Percentiles rank a stretch among this genome's conserved stretches.
Conservation (phyloP, 345 rosid genomes). For the Nasturtium officinale region DNA sequence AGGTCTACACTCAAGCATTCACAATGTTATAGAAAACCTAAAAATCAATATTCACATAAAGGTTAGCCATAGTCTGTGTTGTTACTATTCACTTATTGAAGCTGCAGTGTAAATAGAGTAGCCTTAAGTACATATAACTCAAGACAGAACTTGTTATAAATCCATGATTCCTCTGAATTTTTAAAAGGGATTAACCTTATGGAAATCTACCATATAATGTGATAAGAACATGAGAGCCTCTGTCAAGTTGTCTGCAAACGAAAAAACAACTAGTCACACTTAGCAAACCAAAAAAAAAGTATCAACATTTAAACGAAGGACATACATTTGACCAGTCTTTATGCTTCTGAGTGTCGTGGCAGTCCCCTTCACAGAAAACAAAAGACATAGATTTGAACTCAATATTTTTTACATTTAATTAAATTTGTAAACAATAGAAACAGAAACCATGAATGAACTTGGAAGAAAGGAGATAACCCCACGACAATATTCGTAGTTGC, state of each 20-base stretch:
- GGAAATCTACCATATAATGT: conserved; percentile 84
- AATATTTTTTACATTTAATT: not conserved
- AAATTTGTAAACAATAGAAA: not conserved
- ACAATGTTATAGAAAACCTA: conserved; percentile 55
- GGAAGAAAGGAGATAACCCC: conserved; percentile 40
- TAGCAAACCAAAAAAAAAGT: conserved; percentile 3
- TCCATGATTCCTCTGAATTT: not conserved
- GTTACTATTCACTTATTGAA: not conserved
- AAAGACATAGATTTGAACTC: conserved; percentile 1
- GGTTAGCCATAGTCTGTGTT: not conserved
- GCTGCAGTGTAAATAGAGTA: not conserved
- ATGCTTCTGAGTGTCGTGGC: conserved; percentile 61
- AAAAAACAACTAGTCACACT: not conserved
- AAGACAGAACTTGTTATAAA: not conserved
- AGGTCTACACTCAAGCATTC: not conserved
- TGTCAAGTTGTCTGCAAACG: conserved; percentile 69
- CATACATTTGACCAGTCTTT: no score
- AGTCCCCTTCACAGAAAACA: conserved; percentile 63
- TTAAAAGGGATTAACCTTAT: conserved; percentile 59
- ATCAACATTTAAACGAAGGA: no score
- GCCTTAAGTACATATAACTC: not conserved
- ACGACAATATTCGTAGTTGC: conserved; percentile 78
- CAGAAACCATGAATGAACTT: not conserved
- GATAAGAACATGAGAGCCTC: conserved; percentile 88
- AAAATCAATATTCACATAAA: conserved; percentile 21